Percentiles rank a stretch among this genome's conserved stretches.
phyloP scores from a whole-genome alignment of 164 flowering plant genomes.

The Kalanchoe fedtschenkoi region DNA sequence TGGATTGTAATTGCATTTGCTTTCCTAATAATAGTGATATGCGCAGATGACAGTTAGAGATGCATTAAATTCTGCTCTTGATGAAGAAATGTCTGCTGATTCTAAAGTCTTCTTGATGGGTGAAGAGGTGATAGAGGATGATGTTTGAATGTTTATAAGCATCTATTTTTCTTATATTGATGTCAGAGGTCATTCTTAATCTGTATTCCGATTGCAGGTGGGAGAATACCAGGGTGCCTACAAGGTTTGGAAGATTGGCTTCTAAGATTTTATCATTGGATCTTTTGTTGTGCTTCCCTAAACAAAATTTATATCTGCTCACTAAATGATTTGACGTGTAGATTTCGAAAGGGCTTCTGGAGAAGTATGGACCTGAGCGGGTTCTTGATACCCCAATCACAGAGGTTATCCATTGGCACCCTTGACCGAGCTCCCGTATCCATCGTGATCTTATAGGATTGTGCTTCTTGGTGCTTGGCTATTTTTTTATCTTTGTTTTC shows the following conservation, averaged over 20 bases:
- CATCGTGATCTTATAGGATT: neutral
- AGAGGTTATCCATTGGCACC: slow-evolving; percentile 39
- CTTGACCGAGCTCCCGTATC: neutral
- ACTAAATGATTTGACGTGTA: slow-evolving; percentile 10
- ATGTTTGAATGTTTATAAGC: neutral
- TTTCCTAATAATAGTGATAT: neutral
- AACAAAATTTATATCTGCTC: neutral
- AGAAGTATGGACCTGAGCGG: slow-evolving; percentile 92
- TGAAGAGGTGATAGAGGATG: slow-evolving; percentile 42
- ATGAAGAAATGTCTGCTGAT: slow-evolving; percentile 53
- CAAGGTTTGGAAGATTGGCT: slow-evolving; percentile 53
- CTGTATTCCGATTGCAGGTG: slow-evolving; percentile 39
- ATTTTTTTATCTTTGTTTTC: too few species aligned
- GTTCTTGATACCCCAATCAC: slow-evolving; percentile 94
- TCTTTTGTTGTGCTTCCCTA: neutral
- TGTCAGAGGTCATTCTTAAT: neutral
- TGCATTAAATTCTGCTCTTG: slow-evolving; percentile 43
- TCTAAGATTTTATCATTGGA: neutral
- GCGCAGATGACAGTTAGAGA: slow-evolving; percentile 19
- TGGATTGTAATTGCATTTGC: neutral
- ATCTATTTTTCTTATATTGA: neutral
- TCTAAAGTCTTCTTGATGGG: slow-evolving; percentile 65
- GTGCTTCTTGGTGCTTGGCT: too few species aligned
- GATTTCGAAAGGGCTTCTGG: slow-evolving; percentile 84
- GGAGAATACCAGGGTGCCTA: slow-evolving; percentile 98